phyloP scores from a whole-genome alignment of 441 rosid species.

The Daphne laureola region DNA sequence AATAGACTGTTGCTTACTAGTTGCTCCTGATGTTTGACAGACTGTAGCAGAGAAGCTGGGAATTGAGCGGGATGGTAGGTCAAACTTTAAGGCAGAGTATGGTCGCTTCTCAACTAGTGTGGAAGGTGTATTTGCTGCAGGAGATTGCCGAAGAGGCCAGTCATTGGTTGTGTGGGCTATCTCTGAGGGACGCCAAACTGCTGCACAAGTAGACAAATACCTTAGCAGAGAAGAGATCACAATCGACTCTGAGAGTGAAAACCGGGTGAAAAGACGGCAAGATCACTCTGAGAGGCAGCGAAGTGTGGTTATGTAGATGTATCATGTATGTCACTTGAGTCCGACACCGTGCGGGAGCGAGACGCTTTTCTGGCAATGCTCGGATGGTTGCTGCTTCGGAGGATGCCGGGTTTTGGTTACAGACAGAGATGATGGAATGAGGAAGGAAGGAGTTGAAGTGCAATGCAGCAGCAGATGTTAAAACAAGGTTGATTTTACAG shows the following conservation, averaged over 20 bases:
- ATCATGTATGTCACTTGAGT: neutral
- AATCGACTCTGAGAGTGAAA: conserved; percentile 13
- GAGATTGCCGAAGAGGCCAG: conserved; percentile 97
- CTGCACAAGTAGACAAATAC: conserved; percentile 81
- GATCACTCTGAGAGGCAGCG: conserved; percentile 28
- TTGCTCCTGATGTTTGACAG: conserved; percentile 29
- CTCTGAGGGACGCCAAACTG: conserved; percentile 97
- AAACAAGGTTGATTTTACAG: neutral
- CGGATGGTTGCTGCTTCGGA: too few species aligned
- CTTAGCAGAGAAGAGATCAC: conserved; percentile 27
- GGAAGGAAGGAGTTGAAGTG: neutral
- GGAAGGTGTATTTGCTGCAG: conserved; percentile 97
- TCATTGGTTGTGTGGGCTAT: conserved; percentile 99
- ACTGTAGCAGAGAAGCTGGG: conserved; percentile 86
- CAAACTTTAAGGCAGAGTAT: conserved; percentile 93
- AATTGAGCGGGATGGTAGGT: conserved; percentile 71
- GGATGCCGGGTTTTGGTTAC: too few species aligned
- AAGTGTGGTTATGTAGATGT: conserved; percentile 35
- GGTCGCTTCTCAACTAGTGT: conserved; percentile 85
- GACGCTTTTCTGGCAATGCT: too few species aligned
- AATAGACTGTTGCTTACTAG: neutral
- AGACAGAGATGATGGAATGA: conserved; percentile 1
- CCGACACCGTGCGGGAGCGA: neutral
- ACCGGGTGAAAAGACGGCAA: conserved; percentile 15
- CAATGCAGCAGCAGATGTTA: neutral